Base-by-base conservation (phyloP, 768 basidiomycete genomes). In the Leucosporidium yakuticum region DNA sequence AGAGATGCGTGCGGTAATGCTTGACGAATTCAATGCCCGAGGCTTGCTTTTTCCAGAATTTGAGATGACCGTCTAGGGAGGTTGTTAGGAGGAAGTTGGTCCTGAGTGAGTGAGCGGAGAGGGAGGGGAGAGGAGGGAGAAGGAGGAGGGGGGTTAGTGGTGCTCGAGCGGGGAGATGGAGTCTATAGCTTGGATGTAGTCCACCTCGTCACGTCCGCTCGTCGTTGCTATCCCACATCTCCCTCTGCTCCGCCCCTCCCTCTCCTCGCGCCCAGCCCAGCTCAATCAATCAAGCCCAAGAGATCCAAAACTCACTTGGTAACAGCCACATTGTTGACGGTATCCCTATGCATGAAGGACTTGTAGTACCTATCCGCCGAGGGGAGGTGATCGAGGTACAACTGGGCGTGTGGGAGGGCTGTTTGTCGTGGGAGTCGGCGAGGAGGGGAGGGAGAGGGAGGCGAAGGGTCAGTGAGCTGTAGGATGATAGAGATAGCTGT, bases 1-100 rank as follows among this genome's bases (percentile, higher is more conserved):
- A 83, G 27, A 94, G 82, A 74, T 96, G 94, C 1, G 96, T 92
- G 56, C 96, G 87, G 78, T 95, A 99, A 73, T 94, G 91, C 80
- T 99, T 99, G 67, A 98, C 95, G 74, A 97, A 98, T 80, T 98
- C 96, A 75, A 99, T 92, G 6, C 94, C 95, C 9, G 82, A 64
- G 15, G 68, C 89, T 80, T 96, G 93, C 79, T 99, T 99, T 82
- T 96, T 98, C 96, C 96, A 99, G n/a, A 99, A 80, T 78, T 99
- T 99, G 70, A 98, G 79, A 79, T 93, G 89, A 3, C 96, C 96
- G 77, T 98, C 96, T 15, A 92, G 79, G 4, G 95, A 97, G 1
- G 95, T 93, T 11, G 96, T 99, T 59, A 99, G 83, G 53, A 98
- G 76, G 76, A 97, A 99, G 65, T 92, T 87, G 19, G 92, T 95